Percentiles rank a stretch among this genome's conserved stretches.
phyloP scores from a whole-genome alignment of 1,284 basidiomycete genomes.

The Jaminaea rosea region DNA sequence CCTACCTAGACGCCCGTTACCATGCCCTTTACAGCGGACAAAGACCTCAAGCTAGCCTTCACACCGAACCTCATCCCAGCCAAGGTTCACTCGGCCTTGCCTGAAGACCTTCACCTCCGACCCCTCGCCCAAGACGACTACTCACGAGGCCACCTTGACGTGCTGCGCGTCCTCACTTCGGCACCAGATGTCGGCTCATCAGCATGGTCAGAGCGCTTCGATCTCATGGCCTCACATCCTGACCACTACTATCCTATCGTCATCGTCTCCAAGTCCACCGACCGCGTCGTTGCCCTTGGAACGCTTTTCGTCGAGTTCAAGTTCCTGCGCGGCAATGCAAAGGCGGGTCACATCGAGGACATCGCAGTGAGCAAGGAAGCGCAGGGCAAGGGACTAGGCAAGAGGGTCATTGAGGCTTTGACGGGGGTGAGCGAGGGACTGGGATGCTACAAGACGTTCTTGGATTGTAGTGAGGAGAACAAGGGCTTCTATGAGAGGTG shows the following conservation, averaged over 20 bases:
- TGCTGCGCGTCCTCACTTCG: conserved; percentile 70
- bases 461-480: conserved; percentile 86
- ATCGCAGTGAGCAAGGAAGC: conserved; percentile 79
- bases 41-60: conserved; percentile 66
- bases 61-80: conserved; percentile 59
- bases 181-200: conserved; percentile 66
- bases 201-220: conserved; percentile 48
- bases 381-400: conserved; percentile 82
- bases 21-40: conserved; percentile 58
- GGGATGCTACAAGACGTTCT: conserved; percentile 88
- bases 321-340: conserved; percentile 71
- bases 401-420: conserved; percentile 75
- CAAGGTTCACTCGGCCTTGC: conserved; percentile 57
- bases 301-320: conserved; percentile 83
- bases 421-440: conserved; percentile 61
- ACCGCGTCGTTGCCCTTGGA: conserved; percentile 75
- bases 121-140: conserved; percentile 81
- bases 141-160: conserved; percentile 67
- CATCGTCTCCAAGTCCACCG: conserved; percentile 67
- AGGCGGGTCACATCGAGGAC: conserved; percentile 91
- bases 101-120: conserved; percentile 65
- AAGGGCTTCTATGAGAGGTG: conserved; percentile 96
- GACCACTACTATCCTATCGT: conserved; percentile 69
- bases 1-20: too few species aligned
- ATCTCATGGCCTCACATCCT: conserved; percentile 11